phyloP scores from a whole-genome alignment of 2,329 filamentous ascomycete genomes.

The Coniochaeta prunicola region DNA sequence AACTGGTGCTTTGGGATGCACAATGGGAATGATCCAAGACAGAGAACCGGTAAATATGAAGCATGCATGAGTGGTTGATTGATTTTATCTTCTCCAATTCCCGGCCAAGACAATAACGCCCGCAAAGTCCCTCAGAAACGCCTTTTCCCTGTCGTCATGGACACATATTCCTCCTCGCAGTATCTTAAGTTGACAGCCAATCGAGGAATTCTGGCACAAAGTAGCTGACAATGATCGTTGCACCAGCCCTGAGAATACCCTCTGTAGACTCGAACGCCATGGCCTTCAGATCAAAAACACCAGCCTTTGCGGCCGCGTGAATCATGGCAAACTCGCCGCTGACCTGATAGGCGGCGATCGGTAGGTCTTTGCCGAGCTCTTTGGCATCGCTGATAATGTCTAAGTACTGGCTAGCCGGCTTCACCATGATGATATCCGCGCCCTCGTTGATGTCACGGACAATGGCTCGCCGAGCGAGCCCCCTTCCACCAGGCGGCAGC shows the following conservation, averaged over 20 bases:
- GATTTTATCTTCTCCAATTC: background rate
- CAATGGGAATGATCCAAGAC: background rate
- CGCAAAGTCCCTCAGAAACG: background rate
- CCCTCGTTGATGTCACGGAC: constrained; percentile 85
- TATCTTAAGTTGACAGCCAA: constrained; percentile 48
- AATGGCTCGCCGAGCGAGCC: constrained; percentile 86
- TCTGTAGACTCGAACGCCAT: constrained; percentile 96
- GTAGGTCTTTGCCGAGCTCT: constrained; percentile 84
- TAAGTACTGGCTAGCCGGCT: constrained; percentile 90
- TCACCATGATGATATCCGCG: constrained; percentile 98
- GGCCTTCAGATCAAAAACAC: constrained; percentile 87
- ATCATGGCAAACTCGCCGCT: constrained; percentile 98
- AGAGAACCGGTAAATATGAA: background rate
- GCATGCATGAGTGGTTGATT: background rate
- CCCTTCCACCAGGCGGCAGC: constrained; percentile 84
- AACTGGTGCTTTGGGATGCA: background rate
- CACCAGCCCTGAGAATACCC: constrained; percentile 86
- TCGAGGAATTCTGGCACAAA: constrained; percentile 78
- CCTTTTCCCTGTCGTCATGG: background rate
- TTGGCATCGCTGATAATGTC: constrained; percentile 98
- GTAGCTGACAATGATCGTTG: constrained; percentile 89
- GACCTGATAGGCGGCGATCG: constrained; percentile 93
- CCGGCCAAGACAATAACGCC: background rate
- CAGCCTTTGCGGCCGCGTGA: constrained; percentile 88
- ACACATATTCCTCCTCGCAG: background rate